A percentile compares a stretch with the other conserved stretches of the same genome.
These are phyloP conservation scores for Asterochloris erici DNA, from an alignment of 139 green algal genomes.

Conservation along the genomic window DNA sequence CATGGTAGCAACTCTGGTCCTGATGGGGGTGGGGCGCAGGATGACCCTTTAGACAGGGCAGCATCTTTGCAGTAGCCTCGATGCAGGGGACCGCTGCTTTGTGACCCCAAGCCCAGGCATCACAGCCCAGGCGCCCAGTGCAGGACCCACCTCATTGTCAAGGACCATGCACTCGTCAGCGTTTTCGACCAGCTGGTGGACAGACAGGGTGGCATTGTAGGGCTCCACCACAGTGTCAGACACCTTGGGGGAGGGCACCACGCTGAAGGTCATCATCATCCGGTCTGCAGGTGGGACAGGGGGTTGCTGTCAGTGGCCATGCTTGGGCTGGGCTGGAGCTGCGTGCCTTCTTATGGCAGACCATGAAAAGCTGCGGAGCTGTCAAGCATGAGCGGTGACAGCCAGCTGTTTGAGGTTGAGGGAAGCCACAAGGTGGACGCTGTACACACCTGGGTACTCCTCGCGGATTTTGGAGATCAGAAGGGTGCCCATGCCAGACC, in stretches of 20 bases:
- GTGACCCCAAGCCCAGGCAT: too few species aligned
- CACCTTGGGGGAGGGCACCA: constrained; percentile 76
- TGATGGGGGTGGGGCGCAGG: too few species aligned
- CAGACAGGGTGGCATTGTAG: constrained; percentile 86
- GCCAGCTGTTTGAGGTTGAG: too few species aligned
- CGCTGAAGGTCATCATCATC: constrained; percentile 43
- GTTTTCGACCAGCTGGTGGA: constrained; percentile 93
- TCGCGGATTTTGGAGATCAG: constrained; percentile 92
- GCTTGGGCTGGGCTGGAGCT: too few species aligned
- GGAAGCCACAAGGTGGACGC: constrained; percentile 65
- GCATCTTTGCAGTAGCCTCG: too few species aligned
- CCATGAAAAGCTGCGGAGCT: too few species aligned
- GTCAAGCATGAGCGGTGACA: too few species aligned
- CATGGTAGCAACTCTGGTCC: too few species aligned
- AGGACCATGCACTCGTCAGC: constrained; percentile 96
- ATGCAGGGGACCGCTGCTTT: too few species aligned
- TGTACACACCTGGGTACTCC: constrained; percentile 78
- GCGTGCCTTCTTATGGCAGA: too few species aligned
- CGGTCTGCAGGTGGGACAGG: constrained; percentile 8
- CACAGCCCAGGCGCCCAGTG: too few species aligned
- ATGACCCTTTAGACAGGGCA: too few species aligned
- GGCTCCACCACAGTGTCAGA: constrained; percentile 88
- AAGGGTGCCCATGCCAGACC: constrained; percentile 93
- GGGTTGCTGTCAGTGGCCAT: not conserved
- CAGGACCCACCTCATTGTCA: constrained; percentile 58